Evolutionary conservation across 2,329 filamentous ascomycete species (phyloP).

Genomic region (Coniochaeta sp.): DNA sequence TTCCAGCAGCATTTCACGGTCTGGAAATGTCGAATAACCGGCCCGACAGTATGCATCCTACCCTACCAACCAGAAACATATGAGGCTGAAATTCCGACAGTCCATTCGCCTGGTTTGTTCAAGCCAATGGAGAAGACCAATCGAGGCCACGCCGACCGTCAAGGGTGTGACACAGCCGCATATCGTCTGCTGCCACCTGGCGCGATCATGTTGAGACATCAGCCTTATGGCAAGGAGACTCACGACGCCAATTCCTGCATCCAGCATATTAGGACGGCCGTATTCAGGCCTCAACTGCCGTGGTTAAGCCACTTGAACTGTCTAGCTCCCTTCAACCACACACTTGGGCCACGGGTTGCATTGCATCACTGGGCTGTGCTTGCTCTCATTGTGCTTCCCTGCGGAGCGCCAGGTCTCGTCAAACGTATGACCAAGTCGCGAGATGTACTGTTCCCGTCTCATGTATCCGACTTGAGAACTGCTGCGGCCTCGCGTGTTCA

Average conservation of each 20-base stretch:
- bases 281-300: not conserved
- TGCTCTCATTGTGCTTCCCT: not conserved
- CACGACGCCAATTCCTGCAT: not conserved
- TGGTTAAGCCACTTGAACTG: not conserved
- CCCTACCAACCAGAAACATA: not conserved
- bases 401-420: not conserved
- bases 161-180: not conserved
- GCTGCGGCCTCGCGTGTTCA: too few relatives aligned
- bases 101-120: not conserved
- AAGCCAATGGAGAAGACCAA: conserved; percentile 2
- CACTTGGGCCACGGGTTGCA: not conserved
- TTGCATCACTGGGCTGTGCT: not conserved
- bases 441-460: not conserved
- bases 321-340: not conserved
- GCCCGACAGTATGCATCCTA: not conserved
- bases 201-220: not conserved
- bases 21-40: not conserved
- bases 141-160: conserved; percentile 8
- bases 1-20: too few relatives aligned
- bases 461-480: not conserved
- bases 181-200: not conserved
- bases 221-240: not conserved
- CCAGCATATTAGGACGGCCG: not conserved
- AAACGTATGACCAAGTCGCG: not conserved
- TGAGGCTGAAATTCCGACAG: not conserved